Percentiles rank a stretch among this genome's conserved stretches.
Conservation (phyloP, 1,284 basidiomycete genomes). For the Apiotrichum veenhuisii region DNA sequence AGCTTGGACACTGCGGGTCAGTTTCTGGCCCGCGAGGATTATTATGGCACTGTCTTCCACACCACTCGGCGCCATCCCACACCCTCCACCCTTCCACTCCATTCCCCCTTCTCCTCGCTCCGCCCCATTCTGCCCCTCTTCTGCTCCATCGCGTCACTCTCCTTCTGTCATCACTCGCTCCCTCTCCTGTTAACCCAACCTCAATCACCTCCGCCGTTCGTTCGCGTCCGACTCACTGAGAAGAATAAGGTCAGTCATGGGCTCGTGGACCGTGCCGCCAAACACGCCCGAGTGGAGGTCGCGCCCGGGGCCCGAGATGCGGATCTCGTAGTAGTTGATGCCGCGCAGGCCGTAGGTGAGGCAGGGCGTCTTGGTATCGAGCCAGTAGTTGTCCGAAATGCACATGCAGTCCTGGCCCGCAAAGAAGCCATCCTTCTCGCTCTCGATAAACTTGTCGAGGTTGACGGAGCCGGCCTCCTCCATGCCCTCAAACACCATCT, state of each 20-base stretch:
- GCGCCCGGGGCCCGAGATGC: slow-evolving; percentile 74
- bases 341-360: slow-evolving; percentile 64
- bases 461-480: slow-evolving; percentile 94
- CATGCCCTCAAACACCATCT: slow-evolving; percentile 97
- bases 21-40: no score
- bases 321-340: slow-evolving; percentile 81
- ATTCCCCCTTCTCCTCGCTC: no score
- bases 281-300: slow-evolving; percentile 93
- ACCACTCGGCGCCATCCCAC: no score
- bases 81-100: no score
- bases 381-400: slow-evolving; percentile 61
- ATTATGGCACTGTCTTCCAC: no score
- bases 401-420: slow-evolving; percentile 90
- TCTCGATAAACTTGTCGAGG: slow-evolving; percentile 81
- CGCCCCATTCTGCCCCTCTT: no score
- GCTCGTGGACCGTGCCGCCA: slow-evolving; percentile 80
- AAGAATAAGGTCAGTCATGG: slow-evolving; percentile 61
- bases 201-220: no score
- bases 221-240: slow-evolving; percentile 41
- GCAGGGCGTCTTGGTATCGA: slow-evolving; percentile 51
- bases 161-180: no score
- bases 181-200: no score
- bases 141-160: no score
- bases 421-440: slow-evolving; percentile 80
- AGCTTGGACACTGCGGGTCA: slow-evolving; percentile 61